A percentile compares a stretch with the other conserved stretches of the same genome.
These are phyloP conservation scores for Orbilia quercus DNA, from an alignment of 2,329 filamentous ascomycete species.

Conservation along the genomic window DNA sequence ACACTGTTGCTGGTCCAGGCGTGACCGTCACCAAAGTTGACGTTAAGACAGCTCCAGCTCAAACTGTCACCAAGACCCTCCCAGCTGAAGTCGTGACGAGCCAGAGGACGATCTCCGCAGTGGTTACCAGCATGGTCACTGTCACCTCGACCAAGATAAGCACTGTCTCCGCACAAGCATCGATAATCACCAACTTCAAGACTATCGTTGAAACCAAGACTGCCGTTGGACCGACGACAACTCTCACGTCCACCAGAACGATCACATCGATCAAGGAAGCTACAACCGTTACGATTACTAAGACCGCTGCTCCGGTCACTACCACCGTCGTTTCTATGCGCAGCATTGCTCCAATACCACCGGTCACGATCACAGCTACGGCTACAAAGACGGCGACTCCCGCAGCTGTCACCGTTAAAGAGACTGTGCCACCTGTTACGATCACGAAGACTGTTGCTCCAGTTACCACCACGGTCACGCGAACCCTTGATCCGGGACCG, in stretches of 20 bases:
- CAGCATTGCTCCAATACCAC: not conserved
- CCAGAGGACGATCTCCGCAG: slow-evolving; percentile 7
- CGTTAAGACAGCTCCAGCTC: slow-evolving; percentile 1
- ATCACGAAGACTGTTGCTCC: slow-evolving; percentile 21
- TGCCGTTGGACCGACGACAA: not conserved
- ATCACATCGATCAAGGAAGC: not conserved
- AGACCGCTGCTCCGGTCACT: slow-evolving; percentile 11
- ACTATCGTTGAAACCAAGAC: slow-evolving; percentile 7
- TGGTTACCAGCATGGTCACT: not conserved
- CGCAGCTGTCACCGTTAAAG: not conserved
- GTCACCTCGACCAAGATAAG: slow-evolving; percentile 18
- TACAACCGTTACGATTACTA: slow-evolving; percentile 18
- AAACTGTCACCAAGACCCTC: slow-evolving; percentile 13
- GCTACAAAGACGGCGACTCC: slow-evolving; percentile 16
- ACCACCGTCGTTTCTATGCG: not conserved
- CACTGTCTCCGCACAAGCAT: slow-evolving; percentile 6
- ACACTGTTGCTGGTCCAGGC: slow-evolving; percentile 8
- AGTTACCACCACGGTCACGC: slow-evolving; percentile 4
- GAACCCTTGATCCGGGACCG: too few relatives aligned
- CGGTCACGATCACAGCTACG: not conserved
- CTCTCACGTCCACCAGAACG: slow-evolving; percentile 7
- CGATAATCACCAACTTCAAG: slow-evolving; percentile 9
- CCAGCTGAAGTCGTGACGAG: slow-evolving; percentile 17
- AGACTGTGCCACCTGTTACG: slow-evolving; percentile 1
- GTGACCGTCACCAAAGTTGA: slow-evolving; percentile 6